Evolutionary conservation across 805 yeast species (phyloP).

Genomic region (Metschnikowia dekortorum): DNA sequence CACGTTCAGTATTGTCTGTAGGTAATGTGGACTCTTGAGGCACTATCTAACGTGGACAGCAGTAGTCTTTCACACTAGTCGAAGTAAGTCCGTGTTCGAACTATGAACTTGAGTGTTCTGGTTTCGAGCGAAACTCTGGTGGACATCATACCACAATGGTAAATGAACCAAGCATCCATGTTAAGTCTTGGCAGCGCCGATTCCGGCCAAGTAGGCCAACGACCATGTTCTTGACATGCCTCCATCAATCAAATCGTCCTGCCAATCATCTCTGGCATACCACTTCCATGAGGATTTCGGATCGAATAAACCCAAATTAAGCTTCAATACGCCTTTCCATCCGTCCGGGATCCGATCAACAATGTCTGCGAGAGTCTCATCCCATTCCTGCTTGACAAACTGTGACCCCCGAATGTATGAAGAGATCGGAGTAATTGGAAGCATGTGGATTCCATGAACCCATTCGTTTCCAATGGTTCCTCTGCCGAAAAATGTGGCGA

Average conservation of each 20-base stretch:
- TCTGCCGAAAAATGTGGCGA: slow-evolving; percentile 70
- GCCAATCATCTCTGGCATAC: slow-evolving; percentile 49
- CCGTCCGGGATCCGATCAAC: slow-evolving; percentile 54
- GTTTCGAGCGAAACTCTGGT: background rate
- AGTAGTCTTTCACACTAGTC: background rate
- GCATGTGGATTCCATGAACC: slow-evolving; percentile 75
- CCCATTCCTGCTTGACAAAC: slow-evolving; percentile 65
- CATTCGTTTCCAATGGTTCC: slow-evolving; percentile 54
- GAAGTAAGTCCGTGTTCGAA: background rate
- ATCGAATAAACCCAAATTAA: slow-evolving; percentile 71
- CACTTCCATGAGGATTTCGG: slow-evolving; percentile 48
- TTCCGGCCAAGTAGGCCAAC: slow-evolving; percentile 64
- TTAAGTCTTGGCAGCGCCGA: slow-evolving; percentile 21
- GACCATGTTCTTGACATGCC: slow-evolving; percentile 91
- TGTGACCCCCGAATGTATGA: slow-evolving; percentile 51
- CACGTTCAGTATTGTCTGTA: background rate
- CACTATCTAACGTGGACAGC: background rate
- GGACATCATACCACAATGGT: background rate
- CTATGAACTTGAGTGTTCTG: background rate
- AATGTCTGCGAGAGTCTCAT: slow-evolving; percentile 41
- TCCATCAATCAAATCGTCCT: slow-evolving; percentile 57
- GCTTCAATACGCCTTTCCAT: slow-evolving; percentile 68
- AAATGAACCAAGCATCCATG: background rate
- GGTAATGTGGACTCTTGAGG: background rate
- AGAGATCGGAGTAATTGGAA: slow-evolving; percentile 68